phyloP scores from a whole-genome alignment of 2,329 filamentous ascomycete genomes.

The Aspergillus japonicus region DNA sequence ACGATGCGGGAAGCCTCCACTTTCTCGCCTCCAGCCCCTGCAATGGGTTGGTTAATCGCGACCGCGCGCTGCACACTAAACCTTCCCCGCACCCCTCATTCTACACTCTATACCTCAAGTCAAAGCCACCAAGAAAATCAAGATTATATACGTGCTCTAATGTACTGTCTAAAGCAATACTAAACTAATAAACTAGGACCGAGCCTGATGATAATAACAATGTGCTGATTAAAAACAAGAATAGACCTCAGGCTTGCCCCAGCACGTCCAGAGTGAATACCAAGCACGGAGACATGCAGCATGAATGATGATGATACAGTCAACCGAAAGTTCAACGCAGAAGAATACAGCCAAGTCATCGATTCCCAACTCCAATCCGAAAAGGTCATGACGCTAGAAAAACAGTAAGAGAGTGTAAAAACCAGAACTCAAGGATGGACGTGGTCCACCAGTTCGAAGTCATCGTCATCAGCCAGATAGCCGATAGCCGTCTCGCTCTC shows the following conservation, averaged over 20 bases:
- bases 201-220: background rate
- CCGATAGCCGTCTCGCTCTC: conserved; percentile 34
- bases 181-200: background rate
- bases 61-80: background rate
- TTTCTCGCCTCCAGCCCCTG: too few species aligned
- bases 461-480: conserved; percentile 38
- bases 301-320: background rate
- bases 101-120: background rate
- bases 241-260: background rate
- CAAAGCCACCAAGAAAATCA: background rate
- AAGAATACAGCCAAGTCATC: background rate
- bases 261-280: background rate
- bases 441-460: conserved; percentile 44
- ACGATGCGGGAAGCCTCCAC: background rate
- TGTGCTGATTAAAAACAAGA: background rate
- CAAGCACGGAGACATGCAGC: background rate
- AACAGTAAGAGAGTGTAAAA: background rate
- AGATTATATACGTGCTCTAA: background rate
- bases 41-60: background rate
- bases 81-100: background rate
- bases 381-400: conserved; percentile 4
- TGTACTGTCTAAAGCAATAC: background rate
- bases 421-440: conserved; percentile 19
- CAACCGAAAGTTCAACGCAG: background rate
- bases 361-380: conserved; percentile 14